Base-by-base conservation (phyloP, 2,329 filamentous ascomycete genomes). In the Pseudocercospora cruenta region DNA sequence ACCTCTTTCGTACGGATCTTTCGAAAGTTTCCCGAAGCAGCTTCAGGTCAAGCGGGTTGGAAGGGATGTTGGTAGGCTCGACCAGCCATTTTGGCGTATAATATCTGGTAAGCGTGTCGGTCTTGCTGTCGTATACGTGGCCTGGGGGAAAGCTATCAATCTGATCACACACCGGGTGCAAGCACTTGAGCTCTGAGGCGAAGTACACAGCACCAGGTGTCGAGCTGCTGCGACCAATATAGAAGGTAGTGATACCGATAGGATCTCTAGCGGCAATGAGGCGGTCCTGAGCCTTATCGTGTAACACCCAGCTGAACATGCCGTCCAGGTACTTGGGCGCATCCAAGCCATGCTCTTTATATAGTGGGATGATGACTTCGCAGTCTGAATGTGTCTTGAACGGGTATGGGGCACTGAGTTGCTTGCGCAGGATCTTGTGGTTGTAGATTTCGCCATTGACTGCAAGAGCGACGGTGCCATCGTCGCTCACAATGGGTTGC, bases 371-470 rank as follows among this genome's bases (percentile, higher is more conserved):
- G 81, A 99, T 96, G 78, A 99, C 94, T 82, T 99, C 95, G 82
- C 95, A 99, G 78, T 99, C 95, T 43, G 94, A 98, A 78, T 95
- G 91, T 71, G 95, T 99, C 89, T 97, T 97, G 89, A 98, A 99
- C 81, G 94, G 90, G 82, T 97, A 97, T 43, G 89, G 87, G 67
- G 85, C 88, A 82, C 92, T 92, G 75, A 97, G 84, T 74, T 85
- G 85, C 83, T 97, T 98, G 78, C 95, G 91, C 77, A 99, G 86
- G 76, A 97, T 88, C 78, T 94, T 91, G 84, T 99, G 95, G 89
- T 99, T 99, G 87, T 99, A 99, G 80, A 99, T 99, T 81, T 99
- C 95, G 82, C 95, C 95, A 82, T 99, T 99, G 88, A 98, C 95
- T 71, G 95, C 94, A 68, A 99, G 88, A 70, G 94, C 90, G 75